Evolutionary conservation across 208 protist species (phyloP).

Genomic region (Crithidia thermophila): DNA sequence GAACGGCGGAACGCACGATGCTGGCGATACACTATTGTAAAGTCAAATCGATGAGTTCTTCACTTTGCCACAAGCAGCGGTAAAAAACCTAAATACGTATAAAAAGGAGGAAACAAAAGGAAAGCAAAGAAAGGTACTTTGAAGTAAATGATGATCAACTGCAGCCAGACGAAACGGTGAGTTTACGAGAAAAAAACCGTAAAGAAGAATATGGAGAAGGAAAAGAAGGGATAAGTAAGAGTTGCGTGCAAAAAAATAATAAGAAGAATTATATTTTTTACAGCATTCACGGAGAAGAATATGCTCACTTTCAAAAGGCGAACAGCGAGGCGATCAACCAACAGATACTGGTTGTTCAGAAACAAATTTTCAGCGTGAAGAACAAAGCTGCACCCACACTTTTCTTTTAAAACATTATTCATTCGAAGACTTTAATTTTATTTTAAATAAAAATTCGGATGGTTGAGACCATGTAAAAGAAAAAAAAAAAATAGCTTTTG

Average conservation of each 20-base stretch:
- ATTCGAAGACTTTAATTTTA: no score
- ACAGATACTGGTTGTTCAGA: no score
- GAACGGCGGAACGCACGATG: no score
- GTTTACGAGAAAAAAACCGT: constrained; percentile 1
- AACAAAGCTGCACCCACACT: no score
- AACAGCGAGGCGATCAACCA: no score
- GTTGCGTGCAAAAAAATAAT: background rate
- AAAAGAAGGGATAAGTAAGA: background rate
- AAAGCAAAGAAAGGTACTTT: constrained; percentile 12
- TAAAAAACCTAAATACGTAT: background rate
- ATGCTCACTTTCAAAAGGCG: no score
- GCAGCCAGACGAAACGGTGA: background rate
- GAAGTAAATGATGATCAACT: constrained; percentile 16
- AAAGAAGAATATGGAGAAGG: constrained; percentile 10
- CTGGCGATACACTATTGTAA: no score
- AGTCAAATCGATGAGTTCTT: background rate
- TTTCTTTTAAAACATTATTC: no score
- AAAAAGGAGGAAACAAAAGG: constrained; percentile 7
- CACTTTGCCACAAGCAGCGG: background rate
- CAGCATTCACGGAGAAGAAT: no score
- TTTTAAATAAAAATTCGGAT: no score
- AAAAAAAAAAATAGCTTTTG: background rate
- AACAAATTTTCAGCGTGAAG: no score
- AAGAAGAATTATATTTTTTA: no score
- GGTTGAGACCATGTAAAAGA: background rate